Percentiles rank a stretch among this genome's conserved stretches.
phyloP scores from a whole-genome alignment of 2,329 filamentous ascomycete genomes.

The Anisogramma anomala region DNA sequence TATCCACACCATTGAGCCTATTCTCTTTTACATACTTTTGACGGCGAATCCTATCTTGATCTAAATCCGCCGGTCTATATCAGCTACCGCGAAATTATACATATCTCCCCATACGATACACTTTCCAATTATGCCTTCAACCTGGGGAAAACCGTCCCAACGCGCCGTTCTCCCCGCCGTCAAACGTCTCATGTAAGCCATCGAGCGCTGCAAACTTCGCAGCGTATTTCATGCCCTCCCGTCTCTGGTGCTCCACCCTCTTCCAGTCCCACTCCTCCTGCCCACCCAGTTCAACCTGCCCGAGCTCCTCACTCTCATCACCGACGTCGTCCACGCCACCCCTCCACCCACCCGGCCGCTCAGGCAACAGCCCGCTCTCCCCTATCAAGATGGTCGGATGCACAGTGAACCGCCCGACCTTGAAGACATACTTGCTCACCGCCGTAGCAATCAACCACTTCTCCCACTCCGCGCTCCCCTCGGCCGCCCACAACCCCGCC shows the following conservation, averaged over 20 bases:
- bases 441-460: constrained; percentile 60
- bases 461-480: constrained; percentile 35
- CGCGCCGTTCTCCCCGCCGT: constrained; percentile 40
- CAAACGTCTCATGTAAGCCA: constrained; percentile 38
- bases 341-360: constrained; percentile 55
- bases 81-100: no score
- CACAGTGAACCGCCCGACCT: constrained; percentile 71
- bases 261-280: constrained; percentile 46
- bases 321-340: constrained; percentile 32
- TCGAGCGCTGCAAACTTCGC: constrained; percentile 47
- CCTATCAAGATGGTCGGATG: constrained; percentile 66
- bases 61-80: no score
- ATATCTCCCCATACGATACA: no score
- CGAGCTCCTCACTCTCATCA: constrained; percentile 20
- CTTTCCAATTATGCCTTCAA: background rate
- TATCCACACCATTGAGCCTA: no score
- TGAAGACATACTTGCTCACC: constrained; percentile 72
- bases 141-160: constrained; percentile 32
- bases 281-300: constrained; percentile 22
- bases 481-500: constrained; percentile 27
- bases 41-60: no score
- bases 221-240: constrained; percentile 43
- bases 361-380: constrained; percentile 62
- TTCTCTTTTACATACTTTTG: no score
- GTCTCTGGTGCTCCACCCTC: constrained; percentile 42